These are phyloP conservation scores for Sporisorium reilianum DNA, from an alignment of 1,284 basidiomycete species.

Conservation along the genomic window DNA sequence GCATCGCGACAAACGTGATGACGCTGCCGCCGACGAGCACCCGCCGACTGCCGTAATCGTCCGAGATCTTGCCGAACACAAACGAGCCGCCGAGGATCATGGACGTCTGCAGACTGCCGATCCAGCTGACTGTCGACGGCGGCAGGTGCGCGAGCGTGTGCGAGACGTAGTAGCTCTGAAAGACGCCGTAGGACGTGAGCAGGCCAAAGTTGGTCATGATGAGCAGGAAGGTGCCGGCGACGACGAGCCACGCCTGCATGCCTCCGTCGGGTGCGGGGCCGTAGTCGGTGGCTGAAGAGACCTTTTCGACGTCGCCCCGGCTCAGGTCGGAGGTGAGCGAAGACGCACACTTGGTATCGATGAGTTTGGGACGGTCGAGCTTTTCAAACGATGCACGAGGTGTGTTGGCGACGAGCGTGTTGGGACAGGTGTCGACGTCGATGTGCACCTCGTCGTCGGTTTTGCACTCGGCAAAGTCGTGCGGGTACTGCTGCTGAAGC, in stretches of 20 bases:
- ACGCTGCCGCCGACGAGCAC: slow-evolving; percentile 30
- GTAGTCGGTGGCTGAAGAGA: background rate
- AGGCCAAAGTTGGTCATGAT: slow-evolving; percentile 57
- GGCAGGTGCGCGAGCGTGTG: slow-evolving; percentile 38
- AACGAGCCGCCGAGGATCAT: slow-evolving; percentile 41
- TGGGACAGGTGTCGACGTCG: slow-evolving; percentile 26
- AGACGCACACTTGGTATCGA: background rate
- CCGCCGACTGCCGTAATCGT: slow-evolving; percentile 38
- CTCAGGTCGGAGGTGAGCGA: background rate
- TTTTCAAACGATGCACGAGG: slow-evolving; percentile 40
- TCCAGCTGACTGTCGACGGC: slow-evolving; percentile 39
- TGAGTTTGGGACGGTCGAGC: slow-evolving; percentile 17
- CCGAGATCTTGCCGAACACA: slow-evolving; percentile 48
- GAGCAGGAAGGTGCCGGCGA: slow-evolving; percentile 42
- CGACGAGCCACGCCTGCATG: slow-evolving; percentile 46
- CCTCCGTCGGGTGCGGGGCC: slow-evolving; percentile 45
- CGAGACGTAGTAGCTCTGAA: slow-evolving; percentile 40
- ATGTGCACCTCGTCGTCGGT: background rate
- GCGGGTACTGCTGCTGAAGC: slow-evolving; percentile 30
- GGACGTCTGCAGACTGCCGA: slow-evolving; percentile 48
- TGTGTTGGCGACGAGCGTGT: slow-evolving; percentile 42
- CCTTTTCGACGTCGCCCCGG: slow-evolving; percentile 19
- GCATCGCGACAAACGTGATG: slow-evolving; percentile 46
- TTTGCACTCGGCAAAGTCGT: background rate
- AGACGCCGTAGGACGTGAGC: slow-evolving; percentile 50